These are phyloP conservation scores for Xylaria digitata DNA, from an alignment of 2,329 filamentous ascomycete species.

Conservation along the genomic window DNA sequence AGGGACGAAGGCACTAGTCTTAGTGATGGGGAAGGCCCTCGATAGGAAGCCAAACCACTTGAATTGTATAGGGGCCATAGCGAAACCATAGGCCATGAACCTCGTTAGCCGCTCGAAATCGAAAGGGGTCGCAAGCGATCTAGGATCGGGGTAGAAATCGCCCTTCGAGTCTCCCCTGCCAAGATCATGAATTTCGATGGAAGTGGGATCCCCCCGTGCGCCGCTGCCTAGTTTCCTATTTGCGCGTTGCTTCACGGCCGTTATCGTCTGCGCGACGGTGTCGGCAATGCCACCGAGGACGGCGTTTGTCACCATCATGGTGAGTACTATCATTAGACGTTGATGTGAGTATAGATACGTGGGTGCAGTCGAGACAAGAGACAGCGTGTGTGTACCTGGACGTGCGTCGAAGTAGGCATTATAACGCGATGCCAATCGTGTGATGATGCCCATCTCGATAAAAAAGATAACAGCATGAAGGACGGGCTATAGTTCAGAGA, in stretches of 20 bases:
- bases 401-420: slow-evolving; percentile 93
- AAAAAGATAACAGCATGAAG: slow-evolving; percentile 86
- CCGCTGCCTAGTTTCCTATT: slow-evolving; percentile 70
- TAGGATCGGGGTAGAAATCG: slow-evolving; percentile 74
- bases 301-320: slow-evolving; percentile 99
- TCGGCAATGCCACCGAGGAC: slow-evolving; percentile 95
- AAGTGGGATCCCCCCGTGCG: slow-evolving; percentile 73
- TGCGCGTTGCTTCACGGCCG: slow-evolving; percentile 78
- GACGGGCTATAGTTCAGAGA: slow-evolving; percentile 72
- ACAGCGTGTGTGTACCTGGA: slow-evolving; percentile 69
- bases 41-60: slow-evolving; percentile 94
- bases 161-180: slow-evolving; percentile 80
- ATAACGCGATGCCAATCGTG: slow-evolving; percentile 85
- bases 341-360: slow-evolving; percentile 17
- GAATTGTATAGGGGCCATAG: slow-evolving; percentile 95
- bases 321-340: slow-evolving; percentile 73
- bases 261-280: slow-evolving; percentile 93
- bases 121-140: slow-evolving; percentile 79
- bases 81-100: slow-evolving; percentile 97
- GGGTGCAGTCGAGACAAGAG: background rate
- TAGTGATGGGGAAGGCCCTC: slow-evolving; percentile 83
- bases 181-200: slow-evolving; percentile 89
- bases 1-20: slow-evolving; percentile 77
- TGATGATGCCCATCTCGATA: slow-evolving; percentile 87
- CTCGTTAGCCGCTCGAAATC: slow-evolving; percentile 94